Evolutionary conservation across 1,139 yeast genomes (phyloP).

Genomic region (Ogataea hybrid): DNA sequence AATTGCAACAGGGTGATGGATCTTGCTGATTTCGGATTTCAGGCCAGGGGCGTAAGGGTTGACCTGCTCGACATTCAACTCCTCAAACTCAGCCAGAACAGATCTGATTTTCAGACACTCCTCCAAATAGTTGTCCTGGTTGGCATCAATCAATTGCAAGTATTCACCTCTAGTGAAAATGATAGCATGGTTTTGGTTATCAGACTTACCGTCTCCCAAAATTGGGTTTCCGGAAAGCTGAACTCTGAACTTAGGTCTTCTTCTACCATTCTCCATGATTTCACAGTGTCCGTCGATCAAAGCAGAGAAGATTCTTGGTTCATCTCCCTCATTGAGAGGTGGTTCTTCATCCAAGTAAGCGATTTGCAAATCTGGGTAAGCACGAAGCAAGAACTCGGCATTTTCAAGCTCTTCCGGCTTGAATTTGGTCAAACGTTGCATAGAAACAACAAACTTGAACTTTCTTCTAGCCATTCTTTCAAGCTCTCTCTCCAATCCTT

Average conservation of each 20-base stretch:
- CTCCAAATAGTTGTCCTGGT: slow-evolving; percentile 97
- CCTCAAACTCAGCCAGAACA: slow-evolving; percentile 97
- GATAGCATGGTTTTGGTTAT: slow-evolving; percentile 95
- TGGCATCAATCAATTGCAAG: slow-evolving; percentile 96
- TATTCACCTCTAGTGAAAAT: slow-evolving; percentile 99
- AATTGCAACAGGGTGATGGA: slow-evolving; percentile 85
- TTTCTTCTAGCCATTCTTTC: slow-evolving; percentile 99
- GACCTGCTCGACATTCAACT: slow-evolving; percentile 81
- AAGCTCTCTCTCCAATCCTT: slow-evolving; percentile 87
- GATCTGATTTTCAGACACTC: slow-evolving; percentile 98
- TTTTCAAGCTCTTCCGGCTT: slow-evolving; percentile 97
- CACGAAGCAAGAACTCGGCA: slow-evolving; percentile 96
- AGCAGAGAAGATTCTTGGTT: slow-evolving; percentile 95
- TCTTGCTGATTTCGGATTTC: slow-evolving; percentile 39
- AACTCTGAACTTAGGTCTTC: slow-evolving; percentile 97
- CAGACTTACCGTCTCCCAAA: slow-evolving; percentile 99
- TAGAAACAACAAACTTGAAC: slow-evolving; percentile 93
- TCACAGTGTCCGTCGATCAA: slow-evolving; percentile 99
- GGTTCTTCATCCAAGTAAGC: slow-evolving; percentile 96
- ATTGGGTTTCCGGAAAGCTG: slow-evolving; percentile 99
- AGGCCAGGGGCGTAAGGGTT: slow-evolving; percentile 73
- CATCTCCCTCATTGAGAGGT: slow-evolving; percentile 84
- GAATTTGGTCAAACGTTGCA: slow-evolving; percentile 98
- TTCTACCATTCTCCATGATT: slow-evolving; percentile 94
- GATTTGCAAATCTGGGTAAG: slow-evolving; percentile 97